Base-by-base conservation (phyloP, 306 rosid genomes). In the Lablab purpureus region DNA sequence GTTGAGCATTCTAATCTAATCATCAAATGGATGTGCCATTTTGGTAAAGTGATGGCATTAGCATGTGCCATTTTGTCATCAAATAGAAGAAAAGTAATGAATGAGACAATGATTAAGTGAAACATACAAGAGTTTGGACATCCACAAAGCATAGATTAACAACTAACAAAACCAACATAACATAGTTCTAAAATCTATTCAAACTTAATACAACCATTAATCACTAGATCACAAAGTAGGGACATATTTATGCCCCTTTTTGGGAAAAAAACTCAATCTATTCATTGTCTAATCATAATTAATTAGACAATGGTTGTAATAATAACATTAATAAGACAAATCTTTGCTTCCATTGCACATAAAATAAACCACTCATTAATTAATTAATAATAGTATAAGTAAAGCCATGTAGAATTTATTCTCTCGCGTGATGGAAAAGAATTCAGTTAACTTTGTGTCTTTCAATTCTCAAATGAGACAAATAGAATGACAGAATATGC, bases 41-140 rank as follows among this genome's bases (percentile, higher is more conserved):
- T 11, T 30, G 70, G 49, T 49, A 76, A 76, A 82, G 78, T 50
- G 51, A 62, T 10, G 22, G 46, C 79, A 62, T 43, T 82, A 62
- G 74, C 74, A 82, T 70, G 82, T 70, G 74, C 70, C 85, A 82
- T 62, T 70, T n/a, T 76, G 74, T 76, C 74, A 82, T 69, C 25
- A 50, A 17, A 50, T 25, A 36, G 52, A 82, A 82, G 77, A 63
- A 76, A 76, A 81, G 43, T 50, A 25, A 69, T n/a, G 21, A 67
- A 74, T 67, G 55, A 32, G 19, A 37, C 78, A 82, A 41, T 77
- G 80, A 77, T 83, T 83, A 83, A 79, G 77, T 82, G 74, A 74
- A 54, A 75, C 67, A 41, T 11, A 63, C 6, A 67, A 56, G 56
- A 75, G 14, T 17, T 21, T 54, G 59, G 40, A 63, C 43, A 68